phyloP scores from a whole-genome alignment of 331 rosid genomes.

The Pyracantha coccinea region DNA sequence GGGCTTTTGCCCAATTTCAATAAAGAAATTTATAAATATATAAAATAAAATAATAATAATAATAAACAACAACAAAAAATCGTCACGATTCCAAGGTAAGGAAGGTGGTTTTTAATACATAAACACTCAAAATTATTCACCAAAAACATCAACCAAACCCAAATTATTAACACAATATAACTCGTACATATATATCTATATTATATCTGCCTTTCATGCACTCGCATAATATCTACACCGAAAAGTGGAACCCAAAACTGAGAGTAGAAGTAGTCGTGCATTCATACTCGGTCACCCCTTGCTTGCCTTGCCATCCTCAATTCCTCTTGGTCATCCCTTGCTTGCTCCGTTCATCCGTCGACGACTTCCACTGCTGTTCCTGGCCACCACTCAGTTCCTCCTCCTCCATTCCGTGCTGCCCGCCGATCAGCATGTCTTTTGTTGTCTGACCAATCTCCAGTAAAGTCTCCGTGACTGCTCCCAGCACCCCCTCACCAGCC shows the following conservation, averaged over 20 bases:
- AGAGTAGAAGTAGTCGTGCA: not conserved
- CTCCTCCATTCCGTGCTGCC: not conserved
- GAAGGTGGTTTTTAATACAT: not conserved
- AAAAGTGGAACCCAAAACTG: not conserved
- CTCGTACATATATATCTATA: not conserved
- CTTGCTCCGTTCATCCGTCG: not conserved
- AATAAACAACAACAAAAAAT: too few relatives aligned
- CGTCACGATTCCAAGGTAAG: too few relatives aligned
- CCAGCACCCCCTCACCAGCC: constrained; percentile 1
- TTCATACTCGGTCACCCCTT: not conserved
- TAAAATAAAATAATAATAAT: too few relatives aligned
- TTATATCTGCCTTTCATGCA: too few relatives aligned
- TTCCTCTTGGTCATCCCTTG: not conserved
- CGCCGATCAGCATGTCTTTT: not conserved
- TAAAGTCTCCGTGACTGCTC: constrained; percentile 15
- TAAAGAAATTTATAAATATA: too few relatives aligned
- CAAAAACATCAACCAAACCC: not conserved
- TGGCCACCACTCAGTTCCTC: not conserved
- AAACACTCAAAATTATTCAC: not conserved
- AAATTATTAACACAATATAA: not conserved
- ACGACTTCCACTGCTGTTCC: not conserved
- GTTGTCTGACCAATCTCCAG: not conserved
- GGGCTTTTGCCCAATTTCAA: too few relatives aligned
- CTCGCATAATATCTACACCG: too few relatives aligned
- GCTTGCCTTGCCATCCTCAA: not conserved